These are phyloP conservation scores for Saxispiralis lemnorum DNA, from an alignment of 495 filamentous ascomycete genomes.

Conservation along the genomic window DNA sequence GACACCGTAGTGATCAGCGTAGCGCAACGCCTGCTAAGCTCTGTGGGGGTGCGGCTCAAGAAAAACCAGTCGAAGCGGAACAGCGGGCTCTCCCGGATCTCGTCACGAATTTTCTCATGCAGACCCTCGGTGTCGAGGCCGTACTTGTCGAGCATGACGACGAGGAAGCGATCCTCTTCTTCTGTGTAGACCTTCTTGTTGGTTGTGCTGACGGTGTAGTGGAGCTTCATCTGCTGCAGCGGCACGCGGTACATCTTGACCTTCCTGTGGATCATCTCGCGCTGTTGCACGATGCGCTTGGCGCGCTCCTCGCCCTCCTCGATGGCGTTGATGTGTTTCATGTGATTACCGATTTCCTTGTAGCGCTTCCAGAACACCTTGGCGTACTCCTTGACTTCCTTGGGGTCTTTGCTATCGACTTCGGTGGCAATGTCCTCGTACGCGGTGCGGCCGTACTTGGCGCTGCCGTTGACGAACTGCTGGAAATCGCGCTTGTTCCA, in stretches of 20 bases:
- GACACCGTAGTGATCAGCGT: slow-evolving; percentile 87
- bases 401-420: slow-evolving; percentile 72
- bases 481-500: slow-evolving; percentile 98
- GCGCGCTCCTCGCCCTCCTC: slow-evolving; percentile 82
- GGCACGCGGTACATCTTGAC: slow-evolving; percentile 89
- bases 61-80: slow-evolving; percentile 99
- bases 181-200: slow-evolving; percentile 99
- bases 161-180: slow-evolving; percentile 90
- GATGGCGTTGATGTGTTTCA: slow-evolving; percentile 71
- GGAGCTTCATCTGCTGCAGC: slow-evolving; percentile 92
- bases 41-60: slow-evolving; percentile 77
- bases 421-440: slow-evolving; percentile 73
- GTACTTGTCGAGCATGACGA: slow-evolving; percentile 80
- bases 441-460: slow-evolving; percentile 73
- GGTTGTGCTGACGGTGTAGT: slow-evolving; percentile 94
- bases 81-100: slow-evolving; percentile 76
- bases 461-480: slow-evolving; percentile 88
- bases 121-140: slow-evolving; percentile 40
- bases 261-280: slow-evolving; percentile 88
- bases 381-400: slow-evolving; percentile 76
- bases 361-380: slow-evolving; percentile 90
- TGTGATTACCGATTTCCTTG: slow-evolving; percentile 69
- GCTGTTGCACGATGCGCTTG: slow-evolving; percentile 75
- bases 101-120: slow-evolving; percentile 27
- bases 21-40: slow-evolving; percentile 80